phyloP scores from a whole-genome alignment of 371 early-diverging fungal genomes.

The Mucor velutinosus region DNA sequence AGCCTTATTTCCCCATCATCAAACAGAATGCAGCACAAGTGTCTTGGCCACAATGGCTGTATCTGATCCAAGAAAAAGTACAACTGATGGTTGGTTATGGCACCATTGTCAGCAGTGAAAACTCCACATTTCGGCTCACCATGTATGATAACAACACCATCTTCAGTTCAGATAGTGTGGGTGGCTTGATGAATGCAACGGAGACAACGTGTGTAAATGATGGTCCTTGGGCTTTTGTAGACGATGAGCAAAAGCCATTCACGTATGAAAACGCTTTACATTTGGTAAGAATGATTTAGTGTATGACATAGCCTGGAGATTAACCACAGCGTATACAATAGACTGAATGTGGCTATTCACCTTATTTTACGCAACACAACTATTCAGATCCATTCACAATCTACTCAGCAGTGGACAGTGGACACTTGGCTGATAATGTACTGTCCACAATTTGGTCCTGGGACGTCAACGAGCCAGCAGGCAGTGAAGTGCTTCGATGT shows the following conservation, averaged over 20 bases:
- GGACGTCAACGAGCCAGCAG: conserved; percentile 39
- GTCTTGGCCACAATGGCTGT: conserved; percentile 37
- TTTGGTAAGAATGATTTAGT: conserved; percentile 16
- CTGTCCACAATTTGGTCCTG: conserved; percentile 47
- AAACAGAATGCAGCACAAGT: not conserved
- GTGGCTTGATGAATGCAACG: not conserved
- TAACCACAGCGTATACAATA: not conserved
- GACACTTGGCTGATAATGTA: conserved; percentile 28
- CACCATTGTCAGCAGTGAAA: not conserved
- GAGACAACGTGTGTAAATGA: not conserved
- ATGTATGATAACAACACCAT: conserved; percentile 22
- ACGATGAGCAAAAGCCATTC: not conserved
- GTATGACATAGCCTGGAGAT: not conserved
- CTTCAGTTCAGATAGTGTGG: conserved; percentile 17
- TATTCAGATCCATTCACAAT: conserved; percentile 10
- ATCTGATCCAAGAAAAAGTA: conserved; percentile 25
- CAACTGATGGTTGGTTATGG: conserved; percentile 44
- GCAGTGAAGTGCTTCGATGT: conserved; percentile 17
- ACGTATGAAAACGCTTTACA: not conserved
- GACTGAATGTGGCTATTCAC: conserved; percentile 42
- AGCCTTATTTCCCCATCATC: conserved; percentile 7
- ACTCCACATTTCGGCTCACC: conserved; percentile 17
- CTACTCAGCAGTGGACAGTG: conserved; percentile 14
- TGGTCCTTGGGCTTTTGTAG: conserved; percentile 3
- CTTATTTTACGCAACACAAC: conserved; percentile 31